phyloP scores from a whole-genome alignment of 768 basidiomycete genomes.

The Pulveroboletus ravenelii region DNA sequence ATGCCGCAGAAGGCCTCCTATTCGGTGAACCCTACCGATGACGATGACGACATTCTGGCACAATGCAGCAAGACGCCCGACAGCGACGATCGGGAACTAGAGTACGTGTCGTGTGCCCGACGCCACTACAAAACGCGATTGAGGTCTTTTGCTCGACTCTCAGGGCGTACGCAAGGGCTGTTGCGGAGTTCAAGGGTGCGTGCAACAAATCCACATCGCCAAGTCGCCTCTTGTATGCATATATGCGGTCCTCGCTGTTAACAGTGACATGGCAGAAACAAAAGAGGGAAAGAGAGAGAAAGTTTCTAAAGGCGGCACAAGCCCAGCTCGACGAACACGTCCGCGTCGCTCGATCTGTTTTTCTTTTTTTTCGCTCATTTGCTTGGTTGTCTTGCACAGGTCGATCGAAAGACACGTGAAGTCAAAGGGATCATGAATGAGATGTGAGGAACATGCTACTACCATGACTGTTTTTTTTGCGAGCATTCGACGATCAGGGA shows the following conservation, averaged over 20 bases:
- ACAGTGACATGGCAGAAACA: constrained; percentile 33
- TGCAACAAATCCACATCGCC: neutral
- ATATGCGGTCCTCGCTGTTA: neutral
- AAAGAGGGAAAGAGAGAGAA: constrained; percentile 22
- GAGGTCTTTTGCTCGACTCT: neutral
- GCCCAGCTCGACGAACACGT: constrained; percentile 28
- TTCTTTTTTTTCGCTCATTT: neutral
- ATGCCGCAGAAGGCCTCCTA: constrained; percentile 16
- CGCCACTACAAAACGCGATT: neutral
- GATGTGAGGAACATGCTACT: constrained; percentile 21
- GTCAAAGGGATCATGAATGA: constrained; percentile 15
- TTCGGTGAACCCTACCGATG: constrained; percentile 8
- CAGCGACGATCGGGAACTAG: constrained; percentile 26
- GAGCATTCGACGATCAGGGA: constrained; percentile 17
- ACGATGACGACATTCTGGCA: constrained; percentile 11
- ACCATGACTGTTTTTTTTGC: constrained; percentile 3
- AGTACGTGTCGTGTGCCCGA: constrained; percentile 12
- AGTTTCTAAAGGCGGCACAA: constrained; percentile 18
- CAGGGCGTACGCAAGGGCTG: constrained; percentile 29
- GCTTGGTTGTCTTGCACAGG: constrained; percentile 7
- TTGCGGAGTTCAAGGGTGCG: constrained; percentile 31
- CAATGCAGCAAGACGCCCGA: constrained; percentile 17
- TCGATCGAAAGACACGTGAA: constrained; percentile 19
- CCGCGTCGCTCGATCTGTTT: neutral
- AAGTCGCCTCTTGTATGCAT: neutral